Evolutionary conservation across 2,329 filamentous ascomycete genomes (phyloP).

Genomic region (Fusarium nodosum): DNA sequence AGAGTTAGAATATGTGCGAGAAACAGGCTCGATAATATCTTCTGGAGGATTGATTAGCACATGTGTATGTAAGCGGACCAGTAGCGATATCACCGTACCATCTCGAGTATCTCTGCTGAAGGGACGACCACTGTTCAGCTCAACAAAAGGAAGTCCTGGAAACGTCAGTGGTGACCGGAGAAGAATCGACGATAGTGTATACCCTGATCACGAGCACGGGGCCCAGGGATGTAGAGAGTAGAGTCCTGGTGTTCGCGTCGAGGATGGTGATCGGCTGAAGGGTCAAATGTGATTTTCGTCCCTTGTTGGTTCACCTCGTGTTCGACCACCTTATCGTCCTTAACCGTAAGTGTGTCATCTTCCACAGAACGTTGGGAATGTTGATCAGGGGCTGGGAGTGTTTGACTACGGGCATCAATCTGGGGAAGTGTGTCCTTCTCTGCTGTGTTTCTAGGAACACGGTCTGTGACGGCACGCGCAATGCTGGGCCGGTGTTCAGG

Average conservation of each 20-base stretch:
- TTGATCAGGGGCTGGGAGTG: constrained; percentile 24
- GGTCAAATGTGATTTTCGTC: constrained; percentile 50
- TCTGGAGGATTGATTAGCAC: constrained; percentile 30
- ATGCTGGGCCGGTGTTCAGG: constrained; percentile 12
- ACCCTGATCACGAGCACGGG: constrained; percentile 53
- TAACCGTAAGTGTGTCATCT: not conserved
- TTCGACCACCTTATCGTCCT: constrained; percentile 16
- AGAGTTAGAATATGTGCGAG: constrained; percentile 27
- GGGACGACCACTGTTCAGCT: constrained; percentile 41
- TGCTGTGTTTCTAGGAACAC: not conserved
- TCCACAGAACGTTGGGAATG: not conserved
- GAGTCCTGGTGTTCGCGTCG: constrained; percentile 46
- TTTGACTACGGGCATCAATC: constrained; percentile 32
- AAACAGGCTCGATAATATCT: constrained; percentile 36
- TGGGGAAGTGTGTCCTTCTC: constrained; percentile 22
- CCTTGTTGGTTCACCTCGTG: constrained; percentile 9
- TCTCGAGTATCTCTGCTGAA: constrained; percentile 42
- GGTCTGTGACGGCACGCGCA: constrained; percentile 26
- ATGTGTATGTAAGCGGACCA: not conserved
- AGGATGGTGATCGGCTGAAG: constrained; percentile 47
- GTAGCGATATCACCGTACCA: constrained; percentile 10
- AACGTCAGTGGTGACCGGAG: constrained; percentile 15
- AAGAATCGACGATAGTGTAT: not conserved
- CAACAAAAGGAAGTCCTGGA: constrained; percentile 48
- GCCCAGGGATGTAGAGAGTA: constrained; percentile 52